phyloP scores from a whole-genome alignment of 495 filamentous ascomycete species.

The Aspergillus panamensis region DNA sequence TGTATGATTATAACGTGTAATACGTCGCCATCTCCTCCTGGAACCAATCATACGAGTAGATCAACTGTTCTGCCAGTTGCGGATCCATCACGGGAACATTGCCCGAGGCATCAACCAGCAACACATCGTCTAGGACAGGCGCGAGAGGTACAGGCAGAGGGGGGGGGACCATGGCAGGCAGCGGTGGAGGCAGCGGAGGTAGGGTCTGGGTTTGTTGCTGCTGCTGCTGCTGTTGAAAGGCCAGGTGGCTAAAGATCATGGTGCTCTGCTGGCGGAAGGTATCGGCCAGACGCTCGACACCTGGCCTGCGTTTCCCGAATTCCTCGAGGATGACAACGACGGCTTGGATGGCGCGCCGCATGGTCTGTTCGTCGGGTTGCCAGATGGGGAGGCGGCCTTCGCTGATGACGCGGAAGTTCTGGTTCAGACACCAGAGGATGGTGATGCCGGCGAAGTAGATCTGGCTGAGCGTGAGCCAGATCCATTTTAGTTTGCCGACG shows the following conservation, averaged over 20 bases:
- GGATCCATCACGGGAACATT: conserved; percentile 39
- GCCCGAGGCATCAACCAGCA: conserved; percentile 37
- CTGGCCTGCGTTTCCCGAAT: conserved; percentile 47
- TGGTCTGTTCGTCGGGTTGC: conserved; percentile 44
- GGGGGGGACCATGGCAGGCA: conserved; percentile 12
- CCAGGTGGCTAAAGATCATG: conserved; percentile 45
- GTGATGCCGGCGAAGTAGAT: conserved; percentile 51
- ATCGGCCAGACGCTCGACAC: conserved; percentile 45
- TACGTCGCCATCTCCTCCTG: conserved; percentile 46
- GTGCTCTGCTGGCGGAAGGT: conserved; percentile 47
- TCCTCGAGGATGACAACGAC: conserved; percentile 48
- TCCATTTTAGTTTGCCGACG: conserved; percentile 51
- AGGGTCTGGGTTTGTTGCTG: conserved; percentile 22
- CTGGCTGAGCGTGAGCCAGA: conserved; percentile 53
- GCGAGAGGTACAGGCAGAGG: conserved; percentile 40
- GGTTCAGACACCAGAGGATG: conserved; percentile 47
- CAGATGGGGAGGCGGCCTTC: conserved; percentile 39
- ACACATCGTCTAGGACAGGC: conserved; percentile 42
- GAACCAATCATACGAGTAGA: conserved; percentile 46
- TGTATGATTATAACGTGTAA: conserved; percentile 36
- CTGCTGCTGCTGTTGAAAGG: conserved; percentile 31
- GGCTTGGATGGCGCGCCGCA: conserved; percentile 45
- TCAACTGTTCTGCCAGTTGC: conserved; percentile 42
- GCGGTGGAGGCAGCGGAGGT: conserved; percentile 24
- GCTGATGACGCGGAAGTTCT: conserved; percentile 44